Percentiles rank a stretch among this genome's conserved stretches.
Evolutionary conservation across 2,329 filamentous ascomycete species (phyloP).

Genomic region (Parasarocladium wereldwijsianum): DNA sequence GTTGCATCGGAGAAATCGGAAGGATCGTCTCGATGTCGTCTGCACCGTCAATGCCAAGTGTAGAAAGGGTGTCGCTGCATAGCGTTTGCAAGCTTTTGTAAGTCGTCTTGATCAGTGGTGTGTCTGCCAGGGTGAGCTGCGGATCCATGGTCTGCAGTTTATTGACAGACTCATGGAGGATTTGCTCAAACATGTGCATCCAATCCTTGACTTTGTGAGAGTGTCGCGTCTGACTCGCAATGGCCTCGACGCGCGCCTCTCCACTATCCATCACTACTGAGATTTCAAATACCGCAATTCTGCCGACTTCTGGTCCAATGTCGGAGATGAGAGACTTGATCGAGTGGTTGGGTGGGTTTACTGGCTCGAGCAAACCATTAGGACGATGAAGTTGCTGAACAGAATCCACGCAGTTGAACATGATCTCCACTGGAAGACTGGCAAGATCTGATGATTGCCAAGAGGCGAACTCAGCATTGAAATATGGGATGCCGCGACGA

Average conservation of each 20-base stretch:
- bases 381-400: constrained; percentile 31
- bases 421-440: constrained; percentile 39
- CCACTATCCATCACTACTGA: constrained; percentile 30
- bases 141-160: constrained; percentile 25
- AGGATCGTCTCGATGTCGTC: constrained; percentile 33
- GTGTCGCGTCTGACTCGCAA: constrained; percentile 26
- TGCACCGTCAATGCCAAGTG: constrained; percentile 24
- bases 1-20: constrained; percentile 31
- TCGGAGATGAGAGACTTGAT: constrained; percentile 25
- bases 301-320: constrained; percentile 28
- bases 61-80: constrained; percentile 24
- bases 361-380: constrained; percentile 33
- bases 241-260: constrained; percentile 27
- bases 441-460: constrained; percentile 10
- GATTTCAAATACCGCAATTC: constrained; percentile 35
- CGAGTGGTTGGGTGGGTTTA: constrained; percentile 23
- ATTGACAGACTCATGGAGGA: constrained; percentile 28
- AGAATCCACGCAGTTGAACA: constrained; percentile 41
- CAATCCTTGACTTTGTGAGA: constrained; percentile 28
- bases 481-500: constrained; percentile 32
- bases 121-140: constrained; percentile 33
- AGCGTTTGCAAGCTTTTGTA: constrained; percentile 30
- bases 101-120: constrained; percentile 30
- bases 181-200: constrained; percentile 30
- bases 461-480: constrained; percentile 26